Percentiles rank a stretch among this genome's conserved stretches.
These are phyloP conservation scores for Hydrangea macrophylla DNA, from an alignment of 148 eudicot genomes.

Conservation along the genomic window DNA sequence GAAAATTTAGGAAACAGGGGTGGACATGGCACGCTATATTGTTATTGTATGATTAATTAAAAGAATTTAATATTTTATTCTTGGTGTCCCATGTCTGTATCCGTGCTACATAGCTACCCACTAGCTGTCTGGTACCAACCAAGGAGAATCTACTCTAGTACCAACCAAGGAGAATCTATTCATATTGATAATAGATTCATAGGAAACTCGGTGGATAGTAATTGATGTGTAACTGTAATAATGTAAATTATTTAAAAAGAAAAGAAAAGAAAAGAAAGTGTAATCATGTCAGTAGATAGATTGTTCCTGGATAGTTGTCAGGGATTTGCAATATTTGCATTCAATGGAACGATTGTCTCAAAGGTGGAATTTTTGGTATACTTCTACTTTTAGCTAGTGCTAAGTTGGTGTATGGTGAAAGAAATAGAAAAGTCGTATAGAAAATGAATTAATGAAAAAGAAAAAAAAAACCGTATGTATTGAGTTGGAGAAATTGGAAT, in stretches of 20 bases:
- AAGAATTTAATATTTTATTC: no score
- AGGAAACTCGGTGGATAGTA: not conserved
- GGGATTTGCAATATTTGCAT: not conserved
- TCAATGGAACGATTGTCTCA: not conserved
- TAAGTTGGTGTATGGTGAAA: not conserved
- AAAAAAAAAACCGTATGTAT: not conserved
- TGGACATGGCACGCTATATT: no score
- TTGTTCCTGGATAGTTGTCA: not conserved
- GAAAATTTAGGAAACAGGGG: no score
- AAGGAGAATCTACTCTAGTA: not conserved
- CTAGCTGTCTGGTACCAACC: not conserved
- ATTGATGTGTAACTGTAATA: not conserved
- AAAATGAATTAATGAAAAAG: not conserved
- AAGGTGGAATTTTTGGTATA: not conserved
- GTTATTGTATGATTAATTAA: no score
- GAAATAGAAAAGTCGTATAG: not conserved
- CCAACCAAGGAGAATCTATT: no score
- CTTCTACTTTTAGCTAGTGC: not conserved
- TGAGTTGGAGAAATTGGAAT: not conserved
- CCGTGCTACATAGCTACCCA: no score
- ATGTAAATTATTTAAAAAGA: not conserved
- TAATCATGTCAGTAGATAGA: not conserved
- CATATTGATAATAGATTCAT: not conserved
- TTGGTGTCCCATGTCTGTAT: no score
- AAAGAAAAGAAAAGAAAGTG: not conserved